Evolutionary conservation across 352 stramenopile species (phyloP).

Genomic region (Phytophthora aleatoria): DNA sequence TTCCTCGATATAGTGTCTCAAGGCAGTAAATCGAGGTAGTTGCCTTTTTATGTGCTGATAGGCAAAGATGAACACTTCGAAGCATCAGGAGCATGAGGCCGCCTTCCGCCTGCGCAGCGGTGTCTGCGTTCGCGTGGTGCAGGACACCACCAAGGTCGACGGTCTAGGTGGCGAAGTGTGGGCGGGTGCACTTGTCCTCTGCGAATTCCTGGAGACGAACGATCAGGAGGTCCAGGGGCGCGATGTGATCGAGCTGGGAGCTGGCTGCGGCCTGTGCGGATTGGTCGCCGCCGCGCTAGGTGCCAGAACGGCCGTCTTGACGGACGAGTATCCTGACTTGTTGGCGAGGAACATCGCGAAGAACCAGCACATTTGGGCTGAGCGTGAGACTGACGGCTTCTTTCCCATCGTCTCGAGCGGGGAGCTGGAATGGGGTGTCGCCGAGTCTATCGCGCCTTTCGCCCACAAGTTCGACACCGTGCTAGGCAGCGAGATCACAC

Average conservation of each 20-base stretch:
- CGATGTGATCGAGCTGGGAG: slow-evolving; percentile 59
- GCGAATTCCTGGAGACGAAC: slow-evolving; percentile 48
- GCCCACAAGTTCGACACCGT: slow-evolving; percentile 51
- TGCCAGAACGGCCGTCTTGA: slow-evolving; percentile 41
- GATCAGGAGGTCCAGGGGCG: slow-evolving; percentile 22
- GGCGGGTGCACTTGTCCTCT: slow-evolving; percentile 59
- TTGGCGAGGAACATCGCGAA: slow-evolving; percentile 47
- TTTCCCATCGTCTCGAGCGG: slow-evolving; percentile 29
- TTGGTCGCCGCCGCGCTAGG: slow-evolving; percentile 49
- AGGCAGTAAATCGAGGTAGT: slow-evolving; percentile 5
- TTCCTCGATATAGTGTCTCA: slow-evolving; percentile 8
- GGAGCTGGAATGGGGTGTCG: slow-evolving; percentile 43
- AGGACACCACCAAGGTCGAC: slow-evolving; percentile 61
- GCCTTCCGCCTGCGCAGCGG: slow-evolving; percentile 28
- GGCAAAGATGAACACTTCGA: slow-evolving; percentile 12
- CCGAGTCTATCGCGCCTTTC: slow-evolving; percentile 37
- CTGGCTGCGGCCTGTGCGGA: slow-evolving; percentile 59
- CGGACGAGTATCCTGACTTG: slow-evolving; percentile 63
- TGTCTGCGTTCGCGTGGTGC: slow-evolving; percentile 43
- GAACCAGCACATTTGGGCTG: slow-evolving; percentile 38
- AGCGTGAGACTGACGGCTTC: slow-evolving; percentile 5
- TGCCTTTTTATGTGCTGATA: neutral
- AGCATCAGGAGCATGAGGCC: slow-evolving; percentile 45
- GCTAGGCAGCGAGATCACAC: slow-evolving; percentile 67
- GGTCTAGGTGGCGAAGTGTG: slow-evolving; percentile 64